Base-by-base conservation (phyloP, 1,284 basidiomycete genomes). In the Pulveroboletus sp. region DNA sequence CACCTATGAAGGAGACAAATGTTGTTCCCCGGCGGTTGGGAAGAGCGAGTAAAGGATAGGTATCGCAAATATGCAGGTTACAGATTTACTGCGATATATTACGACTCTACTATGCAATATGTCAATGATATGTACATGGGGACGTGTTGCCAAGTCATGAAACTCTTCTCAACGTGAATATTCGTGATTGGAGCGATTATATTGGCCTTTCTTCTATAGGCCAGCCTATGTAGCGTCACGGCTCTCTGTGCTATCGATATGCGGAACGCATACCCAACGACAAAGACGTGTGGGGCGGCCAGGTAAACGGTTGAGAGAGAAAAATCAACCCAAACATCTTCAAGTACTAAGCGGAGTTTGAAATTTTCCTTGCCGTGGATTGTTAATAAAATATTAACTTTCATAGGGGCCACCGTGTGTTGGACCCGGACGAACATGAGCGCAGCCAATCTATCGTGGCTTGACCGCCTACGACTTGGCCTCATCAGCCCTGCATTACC, bases 161-260 rank as follows among this genome's bases (percentile, higher is more conserved):
- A 90, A 89, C 87, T 87, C 87, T 80, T 81, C 76, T 81, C 83
- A 65, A 79, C 86, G 85, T 89, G 70, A 72, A 69, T 66, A 65
- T 68, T 65, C 77, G 86, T 81, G 83, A 83, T 85, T 73, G 78
- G 85, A 89, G 87, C 82, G 87, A 89, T 90, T 89, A 89, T 83
- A 72, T 77, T 80, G 87, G 87, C 83, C 72, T 46, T 64, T 73
- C 77, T 61, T 47, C 58, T 89, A 82, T 81, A 62, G 72, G 78
- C 83, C 81, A 77, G 75, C 80, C 77, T 68, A 62, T 64, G 57
- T 65, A 66, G 63, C 61, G 63, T 74, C 78, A 75, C 75, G 66
- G 40, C 56, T 58, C 62, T 79, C 76, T 68, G 70, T 66, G 68
- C 77, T 75, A 81, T 70, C 43, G 76, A 75, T 72, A 74, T 78